A percentile compares a stretch with the other conserved stretches of the same genome.
phyloP scores from a whole-genome alignment of 352 stramenopile species.

The Phytopythium boreale region DNA sequence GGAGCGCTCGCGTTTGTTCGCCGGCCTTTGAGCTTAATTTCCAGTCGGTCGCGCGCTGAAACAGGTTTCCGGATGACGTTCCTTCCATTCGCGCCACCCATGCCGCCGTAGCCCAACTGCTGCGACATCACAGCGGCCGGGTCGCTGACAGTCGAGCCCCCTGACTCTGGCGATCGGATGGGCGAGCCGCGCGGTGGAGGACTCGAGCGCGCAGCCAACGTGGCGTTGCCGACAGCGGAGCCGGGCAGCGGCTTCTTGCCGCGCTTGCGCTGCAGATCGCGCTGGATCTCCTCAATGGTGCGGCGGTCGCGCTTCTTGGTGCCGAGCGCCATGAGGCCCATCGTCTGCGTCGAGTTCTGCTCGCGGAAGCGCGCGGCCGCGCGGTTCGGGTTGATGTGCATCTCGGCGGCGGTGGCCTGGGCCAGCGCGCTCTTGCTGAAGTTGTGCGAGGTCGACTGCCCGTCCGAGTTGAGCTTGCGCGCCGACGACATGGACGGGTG shows the following conservation, averaged over 20 bases:
- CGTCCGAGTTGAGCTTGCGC: constrained; percentile 4
- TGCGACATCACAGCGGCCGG: constrained; percentile 5
- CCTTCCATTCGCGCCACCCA: not conserved
- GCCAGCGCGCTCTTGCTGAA: constrained; percentile 12
- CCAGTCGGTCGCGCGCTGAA: constrained; percentile 66
- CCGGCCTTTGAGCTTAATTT: constrained; percentile 71
- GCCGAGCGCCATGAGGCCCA: constrained; percentile 68
- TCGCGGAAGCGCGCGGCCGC: constrained; percentile 65
- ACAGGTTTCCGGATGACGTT: constrained; percentile 42
- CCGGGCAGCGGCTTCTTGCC: constrained; percentile 32
- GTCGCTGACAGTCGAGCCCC: constrained; percentile 16
- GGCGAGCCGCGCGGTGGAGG: constrained; percentile 56
- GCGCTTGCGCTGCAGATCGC: constrained; percentile 71
- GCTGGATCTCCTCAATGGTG: constrained; percentile 88
- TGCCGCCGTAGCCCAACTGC: constrained; percentile 3
- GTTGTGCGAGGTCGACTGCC: constrained; percentile 3
- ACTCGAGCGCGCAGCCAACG: constrained; percentile 33
- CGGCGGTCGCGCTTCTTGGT: constrained; percentile 84
- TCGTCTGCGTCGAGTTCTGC: constrained; percentile 37
- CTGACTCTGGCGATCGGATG: constrained; percentile 60
- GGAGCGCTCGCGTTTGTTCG: constrained; percentile 21
- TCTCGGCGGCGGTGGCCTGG: constrained; percentile 10
- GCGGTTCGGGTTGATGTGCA: constrained; percentile 74
- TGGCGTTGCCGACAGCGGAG: constrained; percentile 1
- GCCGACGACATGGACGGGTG: constrained; percentile 4